These are phyloP conservation scores for Arachnomyces sp. DNA, from an alignment of 2,329 filamentous ascomycete species.

Conservation along the genomic window DNA sequence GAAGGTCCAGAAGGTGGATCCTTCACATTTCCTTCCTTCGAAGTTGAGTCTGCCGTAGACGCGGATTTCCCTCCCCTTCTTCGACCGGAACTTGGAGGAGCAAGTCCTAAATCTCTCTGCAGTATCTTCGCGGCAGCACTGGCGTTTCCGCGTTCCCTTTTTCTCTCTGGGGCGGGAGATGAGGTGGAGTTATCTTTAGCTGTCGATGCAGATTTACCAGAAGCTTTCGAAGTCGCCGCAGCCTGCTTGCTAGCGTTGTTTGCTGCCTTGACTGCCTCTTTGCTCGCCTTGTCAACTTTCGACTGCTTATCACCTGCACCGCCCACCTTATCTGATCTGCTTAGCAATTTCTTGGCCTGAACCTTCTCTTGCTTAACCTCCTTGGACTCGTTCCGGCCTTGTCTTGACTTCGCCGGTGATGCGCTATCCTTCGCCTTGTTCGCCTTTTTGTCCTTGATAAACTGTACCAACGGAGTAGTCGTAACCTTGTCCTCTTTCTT, in stretches of 20 bases:
- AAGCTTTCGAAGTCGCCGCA: conserved; percentile 21
- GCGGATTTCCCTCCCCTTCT: conserved; percentile 28
- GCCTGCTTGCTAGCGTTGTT: conserved; percentile 37
- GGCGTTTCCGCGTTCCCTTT: conserved; percentile 47
- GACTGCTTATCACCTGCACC: conserved; percentile 22
- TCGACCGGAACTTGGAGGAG: conserved; percentile 34
- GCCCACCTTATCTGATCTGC: conserved; percentile 29
- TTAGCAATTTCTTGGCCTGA: conserved; percentile 36
- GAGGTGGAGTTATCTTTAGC: conserved; percentile 11
- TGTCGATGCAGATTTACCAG: conserved; percentile 19
- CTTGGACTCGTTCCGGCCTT: conserved; percentile 53
- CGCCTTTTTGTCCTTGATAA: conserved; percentile 84
- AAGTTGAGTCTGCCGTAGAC: conserved; percentile 15
- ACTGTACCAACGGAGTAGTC: conserved; percentile 84
- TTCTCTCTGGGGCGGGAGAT: conserved; percentile 38
- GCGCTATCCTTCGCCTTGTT: conserved; percentile 51
- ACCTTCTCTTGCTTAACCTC: conserved; percentile 44
- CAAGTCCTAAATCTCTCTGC: conserved; percentile 55
- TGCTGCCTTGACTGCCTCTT: conserved; percentile 54
- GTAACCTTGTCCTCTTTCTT: conserved; percentile 58
- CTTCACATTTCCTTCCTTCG: conserved; percentile 11
- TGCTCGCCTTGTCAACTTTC: conserved; percentile 49
- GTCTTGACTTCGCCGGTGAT: conserved; percentile 44
- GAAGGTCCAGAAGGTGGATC: conserved; percentile 2
- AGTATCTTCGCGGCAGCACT: conserved; percentile 52